Base-by-base conservation (phyloP, 352 stramenopile genomes). In the Pythium brachiatum region DNA sequence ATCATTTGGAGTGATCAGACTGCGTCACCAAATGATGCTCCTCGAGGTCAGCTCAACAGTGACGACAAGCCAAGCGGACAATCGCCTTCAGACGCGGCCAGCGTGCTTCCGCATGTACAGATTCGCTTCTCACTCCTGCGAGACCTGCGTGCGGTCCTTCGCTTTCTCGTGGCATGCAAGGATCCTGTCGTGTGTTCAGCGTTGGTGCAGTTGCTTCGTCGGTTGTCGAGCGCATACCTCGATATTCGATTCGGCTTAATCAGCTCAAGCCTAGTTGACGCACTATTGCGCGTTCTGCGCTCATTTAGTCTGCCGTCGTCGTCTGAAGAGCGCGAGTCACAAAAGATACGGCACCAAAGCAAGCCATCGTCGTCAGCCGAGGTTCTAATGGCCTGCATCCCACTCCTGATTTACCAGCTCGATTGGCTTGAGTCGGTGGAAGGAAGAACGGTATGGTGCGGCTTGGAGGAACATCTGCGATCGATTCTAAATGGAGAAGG, bases 391-490 rank as follows among this genome's bases (percentile, higher is more conserved):
- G 76, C 80, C 0, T 87, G 79, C 20, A 62, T 92, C 1, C 81
- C 85, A 3, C 58, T 91, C 11, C 75, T 91, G 32, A 86, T 93
- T 25, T 91, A 86, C 54, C 60, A 90, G 18, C 55, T 91, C 25
- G 80, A 93, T 66, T 94, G 85, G 85, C 68, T 94, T 0, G 83
- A 91, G 51, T 90, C 81, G 0, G 85, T 94, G 15, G 79, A 94
- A 81, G 85, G 85, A 13, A 67, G 85, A 29, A 94, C 85, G 0
- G 79, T 94, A 1, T 94, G 85, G 85, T 94, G 85, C 53, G 85
- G 83, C n/a, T 62, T 94, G 2, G 85, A 94, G 62, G 85, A 94
- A 27, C 75, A 92, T 53, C 59, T 94, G 23, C 79, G 81, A 18
- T 64, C 81, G 51, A 78, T 90, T 20, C 29, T 90, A n/a, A 89